A percentile compares a stretch with the other conserved stretches of the same genome.
Evolutionary conservation across 352 stramenopile species (phyloP).

Genomic region (Phytopythium vexans): DNA sequence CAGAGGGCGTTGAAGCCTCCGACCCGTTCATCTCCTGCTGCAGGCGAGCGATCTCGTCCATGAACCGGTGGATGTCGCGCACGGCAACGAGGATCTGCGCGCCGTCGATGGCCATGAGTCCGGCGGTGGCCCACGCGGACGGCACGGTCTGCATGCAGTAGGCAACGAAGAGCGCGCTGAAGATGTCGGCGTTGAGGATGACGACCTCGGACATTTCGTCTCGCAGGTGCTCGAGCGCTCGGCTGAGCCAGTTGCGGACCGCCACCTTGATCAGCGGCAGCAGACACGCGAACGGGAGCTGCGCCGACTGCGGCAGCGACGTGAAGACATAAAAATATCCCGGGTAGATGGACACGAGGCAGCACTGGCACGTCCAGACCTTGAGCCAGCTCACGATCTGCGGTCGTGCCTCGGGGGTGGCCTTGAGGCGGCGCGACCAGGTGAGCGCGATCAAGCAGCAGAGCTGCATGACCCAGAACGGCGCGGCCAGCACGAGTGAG

Average conservation of each 20-base stretch:
- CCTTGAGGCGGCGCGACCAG: neutral
- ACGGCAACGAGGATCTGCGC: constrained; percentile 15
- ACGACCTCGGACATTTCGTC: constrained; percentile 27
- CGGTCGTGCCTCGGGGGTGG: constrained; percentile 6
- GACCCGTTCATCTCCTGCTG: no score
- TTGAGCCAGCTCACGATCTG: constrained; percentile 11
- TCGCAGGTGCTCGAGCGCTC: constrained; percentile 11
- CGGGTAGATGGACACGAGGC: constrained; percentile 12
- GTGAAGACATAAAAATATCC: constrained; percentile 23
- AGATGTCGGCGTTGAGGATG: constrained; percentile 39
- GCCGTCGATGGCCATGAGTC: constrained; percentile 20
- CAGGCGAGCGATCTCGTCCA: no score
- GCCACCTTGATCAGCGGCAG: constrained; percentile 17
- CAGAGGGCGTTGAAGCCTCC: no score
- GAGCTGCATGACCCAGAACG: constrained; percentile 8
- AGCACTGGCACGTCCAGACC: constrained; percentile 13
- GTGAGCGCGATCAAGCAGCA: constrained; percentile 8
- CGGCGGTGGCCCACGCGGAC: constrained; percentile 20
- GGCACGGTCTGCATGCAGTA: constrained; percentile 37
- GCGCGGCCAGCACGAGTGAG: constrained; percentile 8
- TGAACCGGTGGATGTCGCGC: constrained; percentile 5
- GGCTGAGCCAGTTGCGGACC: constrained; percentile 16
- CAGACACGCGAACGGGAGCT: constrained; percentile 10
- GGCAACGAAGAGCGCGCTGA: constrained; percentile 34
- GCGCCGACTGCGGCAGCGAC: constrained; percentile 6